Evolutionary conservation across 345 rosid genomes (phyloP), one percentile per base, ranked within the genome.

Genomic region (Gossypium anomalum): DNA sequence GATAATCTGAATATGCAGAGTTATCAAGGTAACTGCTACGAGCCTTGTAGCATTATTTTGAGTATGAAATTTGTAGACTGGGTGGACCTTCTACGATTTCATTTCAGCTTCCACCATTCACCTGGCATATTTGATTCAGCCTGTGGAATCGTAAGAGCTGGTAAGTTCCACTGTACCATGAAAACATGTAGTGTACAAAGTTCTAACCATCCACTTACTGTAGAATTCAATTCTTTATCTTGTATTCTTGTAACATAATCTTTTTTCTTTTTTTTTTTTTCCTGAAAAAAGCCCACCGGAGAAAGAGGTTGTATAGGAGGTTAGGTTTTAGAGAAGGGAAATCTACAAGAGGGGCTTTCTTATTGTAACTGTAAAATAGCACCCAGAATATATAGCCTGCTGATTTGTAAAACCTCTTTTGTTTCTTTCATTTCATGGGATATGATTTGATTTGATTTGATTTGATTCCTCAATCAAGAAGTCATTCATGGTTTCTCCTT

Each of bases 191-290:
- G 69, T 86, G 87, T 79, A 87, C 86, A 84, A 73, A 86, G 82
- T 74, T 77, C 87, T 87, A 83, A 86, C 87, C 83, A 75, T 45
- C 55, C 56, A 20, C 83, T 79, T 79, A 80, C 86, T 7, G 59
- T 84, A 84, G 90, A 81, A 44, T 83, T 75, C 79, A 71, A 86
- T 84, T 85, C 85, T 76, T 86, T 84, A 57, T 61, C 75, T 51
- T 19, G 61, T 23, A 58, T 22, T 56, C 34, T 58, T 83, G 89
- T 90, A 86, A 67, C 85, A 85, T 86, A 81, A 67, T 47, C 69
- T 41, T 60, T 9, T 65, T 1, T n/a, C n/a, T n/a, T 41, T 60
- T 9, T 60, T 11, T 68, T 27, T 48, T 29, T 23, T 25, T 23
- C 1, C 15, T 75, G 49, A 51, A 14, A 62, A 22, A 62, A 72